These are phyloP conservation scores for Wallemia hederae DNA, from an alignment of 1,284 basidiomycete species.

Conservation along the genomic window DNA sequence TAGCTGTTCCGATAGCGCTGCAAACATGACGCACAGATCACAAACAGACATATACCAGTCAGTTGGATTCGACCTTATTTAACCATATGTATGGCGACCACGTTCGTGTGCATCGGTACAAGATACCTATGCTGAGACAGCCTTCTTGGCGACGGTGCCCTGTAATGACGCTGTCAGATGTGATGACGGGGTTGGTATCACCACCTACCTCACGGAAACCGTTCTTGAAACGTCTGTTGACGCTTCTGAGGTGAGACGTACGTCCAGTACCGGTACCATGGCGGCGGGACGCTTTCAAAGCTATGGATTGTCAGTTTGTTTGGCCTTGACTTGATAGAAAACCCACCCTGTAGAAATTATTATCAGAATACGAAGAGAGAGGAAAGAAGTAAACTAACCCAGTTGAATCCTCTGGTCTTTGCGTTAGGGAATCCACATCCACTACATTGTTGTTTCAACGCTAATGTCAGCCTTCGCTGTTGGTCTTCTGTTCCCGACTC, in stretches of 20 bases:
- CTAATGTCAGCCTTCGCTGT: not conserved
- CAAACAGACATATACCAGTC: too few species aligned
- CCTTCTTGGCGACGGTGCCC: slow-evolving; percentile 12
- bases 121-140: too few species aligned
- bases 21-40: too few species aligned
- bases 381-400: slow-evolving; percentile 36
- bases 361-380: not conserved
- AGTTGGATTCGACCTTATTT: too few species aligned
- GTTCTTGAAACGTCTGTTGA: slow-evolving; percentile 87
- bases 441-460: slow-evolving; percentile 40
- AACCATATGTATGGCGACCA: too few species aligned
- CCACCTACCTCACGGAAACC: slow-evolving; percentile 28
- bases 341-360: not conserved
- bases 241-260: slow-evolving; percentile 78
- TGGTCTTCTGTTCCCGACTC: not conserved
- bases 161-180: not conserved
- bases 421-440: slow-evolving; percentile 91
- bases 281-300: not conserved
- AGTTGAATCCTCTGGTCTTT: slow-evolving; percentile 84
- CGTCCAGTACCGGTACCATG: slow-evolving; percentile 56
- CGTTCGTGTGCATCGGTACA: too few species aligned
- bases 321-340: not conserved
- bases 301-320: not conserved
- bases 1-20: too few species aligned
- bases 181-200: slow-evolving; percentile 5